Evolutionary conservation across 768 basidiomycete species (phyloP).

Genomic region (Dictyophora rubrovolvata): DNA sequence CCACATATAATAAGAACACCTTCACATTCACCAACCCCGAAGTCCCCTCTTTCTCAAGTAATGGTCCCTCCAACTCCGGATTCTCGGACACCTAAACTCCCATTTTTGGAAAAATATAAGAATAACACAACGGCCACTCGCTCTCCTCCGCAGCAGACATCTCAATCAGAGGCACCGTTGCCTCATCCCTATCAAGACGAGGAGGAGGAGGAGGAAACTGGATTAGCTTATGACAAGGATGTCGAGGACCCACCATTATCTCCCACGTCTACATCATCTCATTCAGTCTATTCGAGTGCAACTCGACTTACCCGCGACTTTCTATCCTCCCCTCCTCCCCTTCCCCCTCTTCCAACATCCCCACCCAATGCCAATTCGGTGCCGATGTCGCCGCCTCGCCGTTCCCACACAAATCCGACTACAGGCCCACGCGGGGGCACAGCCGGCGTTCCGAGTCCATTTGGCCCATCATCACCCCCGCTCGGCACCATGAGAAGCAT

Average conservation of each 20-base stretch:
- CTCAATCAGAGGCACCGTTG: slow-evolving; percentile 1
- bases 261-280: background rate
- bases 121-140: slow-evolving; percentile 16
- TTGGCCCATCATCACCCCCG: slow-evolving; percentile 1
- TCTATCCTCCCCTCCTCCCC: background rate
- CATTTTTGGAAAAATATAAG: slow-evolving; percentile 51
- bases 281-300: background rate
- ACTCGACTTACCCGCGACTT: background rate
- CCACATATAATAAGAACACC: slow-evolving; percentile 12
- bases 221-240: slow-evolving; percentile 7
- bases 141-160: slow-evolving; percentile 4
- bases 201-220: background rate
- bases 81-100: slow-evolving; percentile 28
- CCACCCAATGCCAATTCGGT: background rate
- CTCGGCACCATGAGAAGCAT: background rate
- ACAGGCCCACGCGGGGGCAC: slow-evolving; percentile 6
- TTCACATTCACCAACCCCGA: slow-evolving; percentile 13
- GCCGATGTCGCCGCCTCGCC: background rate
- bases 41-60: background rate
- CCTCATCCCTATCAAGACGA: slow-evolving; percentile 3
- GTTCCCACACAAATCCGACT: slow-evolving; percentile 8
- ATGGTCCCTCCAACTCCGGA: slow-evolving; percentile 8
- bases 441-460: slow-evolving; percentile 3
- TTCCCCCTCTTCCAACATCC: background rate
- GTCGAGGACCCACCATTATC: slow-evolving; percentile 1